Evolutionary conservation across 2,329 filamentous ascomycete species (phyloP).

Genomic region (Colletotrichum sublineola): DNA sequence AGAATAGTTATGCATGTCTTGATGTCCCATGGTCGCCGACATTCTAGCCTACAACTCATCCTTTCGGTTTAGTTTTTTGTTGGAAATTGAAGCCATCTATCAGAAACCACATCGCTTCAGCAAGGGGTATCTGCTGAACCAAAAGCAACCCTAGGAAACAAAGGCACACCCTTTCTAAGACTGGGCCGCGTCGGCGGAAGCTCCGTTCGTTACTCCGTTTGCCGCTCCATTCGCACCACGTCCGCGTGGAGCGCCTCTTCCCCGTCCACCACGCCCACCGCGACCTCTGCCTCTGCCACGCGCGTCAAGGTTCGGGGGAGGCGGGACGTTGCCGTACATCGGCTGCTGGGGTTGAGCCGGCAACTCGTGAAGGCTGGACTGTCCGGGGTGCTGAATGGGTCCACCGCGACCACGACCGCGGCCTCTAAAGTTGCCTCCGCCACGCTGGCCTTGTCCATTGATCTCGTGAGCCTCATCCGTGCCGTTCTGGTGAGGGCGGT

Average conservation of each 20-base stretch:
- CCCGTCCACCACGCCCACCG: conserved; percentile 46
- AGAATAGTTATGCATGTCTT: neutral
- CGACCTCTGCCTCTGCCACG: conserved; percentile 57
- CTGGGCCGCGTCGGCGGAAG: conserved; percentile 10
- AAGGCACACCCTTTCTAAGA: neutral
- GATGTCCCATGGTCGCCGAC: neutral
- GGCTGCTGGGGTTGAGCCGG: conserved; percentile 43
- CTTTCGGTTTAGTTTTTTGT: neutral
- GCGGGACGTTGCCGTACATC: conserved; percentile 69
- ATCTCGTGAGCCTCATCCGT: conserved; percentile 46
- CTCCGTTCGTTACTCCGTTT: conserved; percentile 15
- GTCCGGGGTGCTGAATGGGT: conserved; percentile 34
- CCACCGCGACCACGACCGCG: conserved; percentile 40
- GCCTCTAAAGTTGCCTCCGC: conserved; percentile 44
- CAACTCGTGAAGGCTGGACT: conserved; percentile 36
- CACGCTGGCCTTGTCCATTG: conserved; percentile 47
- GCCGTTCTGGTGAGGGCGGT: conserved; percentile 57
- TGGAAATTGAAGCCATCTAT: conserved; percentile 22
- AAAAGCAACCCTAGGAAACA: conserved; percentile 5
- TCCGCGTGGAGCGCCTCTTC: conserved; percentile 52
- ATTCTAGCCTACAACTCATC: conserved; percentile 12
- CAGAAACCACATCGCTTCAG: conserved; percentile 32
- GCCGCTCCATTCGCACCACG: conserved; percentile 48
- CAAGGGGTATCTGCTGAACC: conserved; percentile 31
- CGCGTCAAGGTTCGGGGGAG: conserved; percentile 68